Base-by-base conservation (phyloP, 495 filamentous ascomycete genomes). In the Parachaetomium inaequale region DNA sequence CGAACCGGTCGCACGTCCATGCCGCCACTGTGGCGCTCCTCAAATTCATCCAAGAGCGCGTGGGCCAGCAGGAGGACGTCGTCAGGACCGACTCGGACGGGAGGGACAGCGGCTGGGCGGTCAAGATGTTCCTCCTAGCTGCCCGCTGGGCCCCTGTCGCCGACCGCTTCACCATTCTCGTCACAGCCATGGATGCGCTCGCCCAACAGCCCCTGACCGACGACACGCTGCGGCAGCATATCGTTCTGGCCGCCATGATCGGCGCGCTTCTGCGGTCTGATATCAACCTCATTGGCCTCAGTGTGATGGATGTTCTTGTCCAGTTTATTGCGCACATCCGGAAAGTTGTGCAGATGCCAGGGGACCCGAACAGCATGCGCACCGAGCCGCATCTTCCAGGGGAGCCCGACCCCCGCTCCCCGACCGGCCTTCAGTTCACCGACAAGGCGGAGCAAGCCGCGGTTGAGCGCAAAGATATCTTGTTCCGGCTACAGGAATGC, bases 211-310 rank as follows among this genome's bases (percentile, higher is more conserved):
- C 84, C 3, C 75, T 91, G 14, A 80, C 76, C 15, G 87, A 91
- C 68, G 81, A 87, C 11, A 83, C 85, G 21, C 63, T 95, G 53
- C 79, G 82, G 19, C 84, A 87, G 42, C 86, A 93, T 70, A 81
- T 88, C 29, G 84, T 91, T 17, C 74, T 95, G 46, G 82, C 87
- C 1, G 87, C 84, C 52, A 84, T 95, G 66, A 82, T 95, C 46
- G 85, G 86, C 59, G 90, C 88, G 58, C 78, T 96, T n/a, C 75
- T 97, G 43, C 86, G 87, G 59, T 96, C 92, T 0, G 84, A 91
- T 31, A 86, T 96, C 66, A 97, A 96, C 71, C 84, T 97, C 73
- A 96, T 97, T 61, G 93, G 93, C 2, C 79, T 97, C 43, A 96
- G 91, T 67, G 88, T 96, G 25, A 97, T 96, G 82, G 93, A 97